Conservation (phyloP, 345 rosid species). For the Sonneratia caseolaris region DNA sequence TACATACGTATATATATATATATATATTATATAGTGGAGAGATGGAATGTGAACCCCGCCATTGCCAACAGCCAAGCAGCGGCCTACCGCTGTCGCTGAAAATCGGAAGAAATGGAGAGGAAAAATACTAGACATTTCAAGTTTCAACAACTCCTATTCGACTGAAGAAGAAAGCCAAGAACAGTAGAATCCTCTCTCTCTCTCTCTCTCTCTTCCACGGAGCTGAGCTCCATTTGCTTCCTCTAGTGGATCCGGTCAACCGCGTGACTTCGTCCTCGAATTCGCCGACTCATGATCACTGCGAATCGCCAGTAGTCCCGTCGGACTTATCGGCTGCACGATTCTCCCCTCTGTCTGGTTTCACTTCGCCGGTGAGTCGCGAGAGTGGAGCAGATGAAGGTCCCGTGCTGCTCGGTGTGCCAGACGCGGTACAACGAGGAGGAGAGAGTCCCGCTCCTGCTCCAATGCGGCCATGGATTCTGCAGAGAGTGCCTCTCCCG, state of each 20-base stretch:
- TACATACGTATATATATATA: too few relatives aligned
- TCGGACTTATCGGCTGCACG: not conserved
- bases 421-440: slow-evolving; percentile 88
- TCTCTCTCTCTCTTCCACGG: slow-evolving; percentile 3
- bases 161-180: not conserved
- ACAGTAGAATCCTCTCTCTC: not conserved
- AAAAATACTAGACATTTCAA: too few relatives aligned
- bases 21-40: too few relatives aligned
- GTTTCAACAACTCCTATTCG: too few relatives aligned
- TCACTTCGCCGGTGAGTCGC: not conserved
- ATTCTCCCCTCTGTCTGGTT: not conserved
- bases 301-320: not conserved
- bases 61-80: too few relatives aligned
- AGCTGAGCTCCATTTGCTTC: not conserved
- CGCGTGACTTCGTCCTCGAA: not conserved
- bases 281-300: not conserved
- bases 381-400: slow-evolving; percentile 33
- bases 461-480: slow-evolving; percentile 94
- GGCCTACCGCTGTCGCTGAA: too few relatives aligned
- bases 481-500: slow-evolving; percentile 79
- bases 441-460: slow-evolving; percentile 78
- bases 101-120: too few relatives aligned
- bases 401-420: slow-evolving; percentile 86
- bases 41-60: too few relatives aligned
- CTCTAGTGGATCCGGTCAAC: slow-evolving; percentile 5